Evolutionary conservation across 2,329 filamentous ascomycete species (phyloP), one percentile per base, ranked within the genome.

Genomic region (Colletotrichum godetiae): DNA sequence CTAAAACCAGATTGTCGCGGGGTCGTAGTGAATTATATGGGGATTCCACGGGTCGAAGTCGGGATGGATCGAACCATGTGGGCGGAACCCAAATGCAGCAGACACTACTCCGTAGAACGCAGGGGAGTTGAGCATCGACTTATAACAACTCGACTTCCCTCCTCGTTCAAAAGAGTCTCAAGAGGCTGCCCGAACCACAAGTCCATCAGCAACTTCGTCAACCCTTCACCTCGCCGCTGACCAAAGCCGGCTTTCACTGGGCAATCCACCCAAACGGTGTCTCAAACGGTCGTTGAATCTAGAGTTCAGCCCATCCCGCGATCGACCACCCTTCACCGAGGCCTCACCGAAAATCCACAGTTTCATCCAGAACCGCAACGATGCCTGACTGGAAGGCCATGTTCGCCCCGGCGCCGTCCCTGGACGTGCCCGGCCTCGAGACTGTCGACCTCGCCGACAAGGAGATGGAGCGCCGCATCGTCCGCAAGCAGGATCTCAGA

Each of bases 371-470:
- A 27, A 27, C 27, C n/a, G 46, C 27, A 31, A 70, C 49, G 7
- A 75, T 75, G 74, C 72, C 71, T 60, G 72, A 75, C 64, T 75
- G 74, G 74, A 75, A 75, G 55, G 61, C 57, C 11, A 24, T 72
- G 49, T 68, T 74, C 62, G 24, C 72, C 33, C 68, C 72, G 49
- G 68, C 67, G 73, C 80, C 80, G 77, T 80, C 79, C 37, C 74
- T 81, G 24, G 80, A 81, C 75, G 78, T 81, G 55, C 79, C 80
- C n/a, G 76, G 76, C 62, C 76, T 81, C 59, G 79, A 81, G 78
- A 80, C 79, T 70, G 80, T 81, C 42, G 80, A 81, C 65, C 78
- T 81, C 57, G 77, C 78, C 29, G 80, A 81, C 68, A 80, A 80
- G 67, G 79, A 78, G 33, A 81, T 81, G 79, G 80, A 81, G 74